Percentiles rank a stretch among this genome's conserved stretches.
phyloP scores from a whole-genome alignment of 2,329 filamentous ascomycete genomes.

The Byssochlamys sp. region DNA sequence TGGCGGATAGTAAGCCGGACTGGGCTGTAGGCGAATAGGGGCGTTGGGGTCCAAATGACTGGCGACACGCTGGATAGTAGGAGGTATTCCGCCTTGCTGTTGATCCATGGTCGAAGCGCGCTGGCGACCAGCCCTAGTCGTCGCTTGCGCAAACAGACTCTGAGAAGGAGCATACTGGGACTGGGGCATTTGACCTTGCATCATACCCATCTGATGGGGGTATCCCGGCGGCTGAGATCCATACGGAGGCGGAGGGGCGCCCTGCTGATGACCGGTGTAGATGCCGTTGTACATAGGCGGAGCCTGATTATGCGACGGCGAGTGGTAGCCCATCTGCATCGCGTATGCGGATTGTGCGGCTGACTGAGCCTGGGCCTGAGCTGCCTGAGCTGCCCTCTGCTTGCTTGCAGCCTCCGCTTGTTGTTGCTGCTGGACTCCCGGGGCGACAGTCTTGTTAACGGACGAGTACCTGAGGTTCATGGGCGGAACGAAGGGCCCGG shows the following conservation, averaged over 20 bases:
- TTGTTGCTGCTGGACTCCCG: slow-evolving; percentile 89
- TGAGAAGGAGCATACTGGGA: slow-evolving; percentile 63
- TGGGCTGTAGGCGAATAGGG: slow-evolving; percentile 87
- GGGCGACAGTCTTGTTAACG: slow-evolving; percentile 75
- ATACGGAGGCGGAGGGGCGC: slow-evolving; percentile 66
- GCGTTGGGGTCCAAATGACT: slow-evolving; percentile 91
- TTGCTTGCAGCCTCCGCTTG: slow-evolving; percentile 90
- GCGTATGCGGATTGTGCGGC: slow-evolving; percentile 60
- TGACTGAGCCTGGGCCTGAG: slow-evolving; percentile 53
- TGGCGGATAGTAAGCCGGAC: slow-evolving; percentile 92
- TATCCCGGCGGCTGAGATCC: slow-evolving; percentile 62
- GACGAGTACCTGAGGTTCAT: slow-evolving; percentile 91
- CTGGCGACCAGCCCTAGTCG: slow-evolving; percentile 68
- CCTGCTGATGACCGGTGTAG: slow-evolving; percentile 59
- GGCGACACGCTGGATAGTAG: slow-evolving; percentile 84
- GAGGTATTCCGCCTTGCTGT: slow-evolving; percentile 83
- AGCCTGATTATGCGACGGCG: slow-evolving; percentile 37
- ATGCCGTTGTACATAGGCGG: slow-evolving; percentile 70
- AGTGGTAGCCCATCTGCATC: slow-evolving; percentile 49
- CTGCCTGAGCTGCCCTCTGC: slow-evolving; percentile 59
- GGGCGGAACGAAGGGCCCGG: slow-evolving; percentile 86
- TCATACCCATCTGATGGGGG: slow-evolving; percentile 62
- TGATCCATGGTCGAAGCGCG: slow-evolving; percentile 94
- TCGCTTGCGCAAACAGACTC: slow-evolving; percentile 63
- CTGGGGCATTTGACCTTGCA: slow-evolving; percentile 55